Percentiles rank a stretch among this genome's conserved stretches.
These are phyloP conservation scores for Coffea humblotiana DNA, from an alignment of 305 asterid species.

Conservation along the genomic window DNA sequence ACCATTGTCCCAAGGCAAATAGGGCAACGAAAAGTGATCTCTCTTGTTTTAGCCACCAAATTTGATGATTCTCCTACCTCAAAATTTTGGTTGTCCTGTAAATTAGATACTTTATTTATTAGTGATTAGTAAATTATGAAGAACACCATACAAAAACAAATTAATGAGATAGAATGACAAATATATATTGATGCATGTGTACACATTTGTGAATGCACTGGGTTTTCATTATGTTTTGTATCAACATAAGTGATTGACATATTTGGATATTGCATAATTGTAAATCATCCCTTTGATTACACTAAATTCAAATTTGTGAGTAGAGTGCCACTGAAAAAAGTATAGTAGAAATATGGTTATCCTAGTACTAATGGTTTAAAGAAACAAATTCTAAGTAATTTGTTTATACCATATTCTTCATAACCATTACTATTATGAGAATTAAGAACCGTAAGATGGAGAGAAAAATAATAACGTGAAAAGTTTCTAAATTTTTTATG, in stretches of 20 bases:
- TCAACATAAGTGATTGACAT: not conserved
- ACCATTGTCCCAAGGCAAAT: constrained; percentile 27
- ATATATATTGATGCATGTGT: too few species aligned
- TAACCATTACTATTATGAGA: not conserved
- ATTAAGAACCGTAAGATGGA: too few species aligned
- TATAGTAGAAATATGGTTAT: not conserved
- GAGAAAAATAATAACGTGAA: not conserved
- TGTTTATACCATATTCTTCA: too few species aligned
- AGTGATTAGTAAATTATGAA: not conserved
- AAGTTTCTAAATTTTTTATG: too few species aligned
- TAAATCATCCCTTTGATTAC: too few species aligned
- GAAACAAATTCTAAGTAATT: too few species aligned
- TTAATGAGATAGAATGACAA: not conserved
- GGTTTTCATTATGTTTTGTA: too few species aligned
- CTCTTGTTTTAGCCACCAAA: not conserved
- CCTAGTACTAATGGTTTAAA: too few species aligned
- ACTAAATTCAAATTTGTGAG: too few species aligned
- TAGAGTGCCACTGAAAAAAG: too few species aligned
- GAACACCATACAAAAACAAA: not conserved
- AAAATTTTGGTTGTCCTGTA: not conserved
- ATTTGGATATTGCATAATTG: not conserved
- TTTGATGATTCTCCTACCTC: not conserved
- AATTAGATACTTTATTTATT: too few species aligned
- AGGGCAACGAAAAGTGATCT: constrained; percentile 28
- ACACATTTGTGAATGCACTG: not conserved